Conservation (phyloP, 192 early-diverging fungal genomes). For the Cetraspora pellucida region DNA sequence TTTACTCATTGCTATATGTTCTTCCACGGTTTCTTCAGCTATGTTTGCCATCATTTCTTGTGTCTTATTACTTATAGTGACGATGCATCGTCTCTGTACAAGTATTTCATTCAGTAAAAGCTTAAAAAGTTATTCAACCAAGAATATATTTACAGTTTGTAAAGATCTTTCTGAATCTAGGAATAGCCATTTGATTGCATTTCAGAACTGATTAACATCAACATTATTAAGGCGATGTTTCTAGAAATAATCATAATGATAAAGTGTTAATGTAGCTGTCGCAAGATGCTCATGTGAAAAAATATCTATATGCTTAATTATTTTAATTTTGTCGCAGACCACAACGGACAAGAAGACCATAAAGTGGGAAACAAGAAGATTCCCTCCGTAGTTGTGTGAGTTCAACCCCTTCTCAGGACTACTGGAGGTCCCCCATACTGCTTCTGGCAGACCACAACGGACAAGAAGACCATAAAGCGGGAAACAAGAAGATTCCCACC, state of each 20-base stretch:
- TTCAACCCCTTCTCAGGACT: slow-evolving; percentile 31
- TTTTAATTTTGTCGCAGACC: background rate
- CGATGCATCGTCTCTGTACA: slow-evolving; percentile 10
- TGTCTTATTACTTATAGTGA: slow-evolving; percentile 17
- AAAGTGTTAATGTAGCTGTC: background rate
- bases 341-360: slow-evolving; percentile 27
- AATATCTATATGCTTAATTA: background rate
- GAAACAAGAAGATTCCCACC: slow-evolving; percentile 29
- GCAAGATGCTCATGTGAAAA: background rate
- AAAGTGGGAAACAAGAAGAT: slow-evolving; percentile 8
- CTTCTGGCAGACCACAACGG: slow-evolving; percentile 22
- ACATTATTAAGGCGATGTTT: background rate
- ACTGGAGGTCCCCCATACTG: slow-evolving; percentile 29
- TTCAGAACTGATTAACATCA: slow-evolving; percentile 11
- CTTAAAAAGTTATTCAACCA: slow-evolving; percentile 8
- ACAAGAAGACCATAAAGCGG: slow-evolving; percentile 22
- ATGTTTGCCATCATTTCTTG: slow-evolving; percentile 23
- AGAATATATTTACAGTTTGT: slow-evolving; percentile 6
- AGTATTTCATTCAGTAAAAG: slow-evolving; percentile 19
- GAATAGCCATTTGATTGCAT: background rate
- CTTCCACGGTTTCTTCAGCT: slow-evolving; percentile 2
- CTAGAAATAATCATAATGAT: background rate
- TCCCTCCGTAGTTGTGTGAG: slow-evolving; percentile 29
- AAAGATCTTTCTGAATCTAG: slow-evolving; percentile 4
- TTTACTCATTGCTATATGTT: background rate